These are phyloP conservation scores for Suhomyces kilbournensis DNA, from an alignment of 805 yeast genomes.

Conservation along the genomic window DNA sequence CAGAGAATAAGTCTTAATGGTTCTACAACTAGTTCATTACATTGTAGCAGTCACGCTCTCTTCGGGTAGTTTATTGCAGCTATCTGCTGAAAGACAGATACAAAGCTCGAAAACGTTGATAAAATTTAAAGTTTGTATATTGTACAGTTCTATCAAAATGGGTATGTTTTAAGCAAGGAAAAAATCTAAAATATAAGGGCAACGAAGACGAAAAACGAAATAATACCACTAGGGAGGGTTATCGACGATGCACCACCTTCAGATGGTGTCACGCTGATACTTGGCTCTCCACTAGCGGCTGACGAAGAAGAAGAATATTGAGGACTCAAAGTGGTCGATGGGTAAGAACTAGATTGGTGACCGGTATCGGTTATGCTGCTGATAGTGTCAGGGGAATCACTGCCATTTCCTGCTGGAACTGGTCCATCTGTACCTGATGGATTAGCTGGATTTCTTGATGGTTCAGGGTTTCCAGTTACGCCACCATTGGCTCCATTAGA, in stretches of 20 bases:
- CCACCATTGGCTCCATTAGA: slow-evolving; percentile 1
- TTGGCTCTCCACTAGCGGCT: not conserved
- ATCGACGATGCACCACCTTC: not conserved
- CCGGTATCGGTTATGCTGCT: not conserved
- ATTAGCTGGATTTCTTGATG: not conserved
- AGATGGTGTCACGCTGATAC: not conserved
- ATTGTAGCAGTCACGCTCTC: not conserved
- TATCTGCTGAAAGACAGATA: not conserved
- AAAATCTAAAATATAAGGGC: not conserved
- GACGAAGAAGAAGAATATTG: not conserved
- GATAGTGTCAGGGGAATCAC: not conserved
- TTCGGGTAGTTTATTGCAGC: not conserved
- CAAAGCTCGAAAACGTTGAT: not conserved
- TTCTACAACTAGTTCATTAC: too few relatives aligned
- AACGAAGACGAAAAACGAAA: not conserved
- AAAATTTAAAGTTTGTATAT: not conserved
- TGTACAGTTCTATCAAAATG: not conserved
- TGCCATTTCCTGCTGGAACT: not conserved
- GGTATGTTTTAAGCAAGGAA: not conserved
- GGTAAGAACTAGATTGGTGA: not conserved
- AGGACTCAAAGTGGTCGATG: not conserved
- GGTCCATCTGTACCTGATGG: not conserved
- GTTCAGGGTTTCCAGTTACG: not conserved
- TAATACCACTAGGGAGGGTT: not conserved
- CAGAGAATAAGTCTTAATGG: not conserved